Conservation (phyloP, 2,329 filamentous ascomycete species). For the Myriangium duriaei region DNA sequence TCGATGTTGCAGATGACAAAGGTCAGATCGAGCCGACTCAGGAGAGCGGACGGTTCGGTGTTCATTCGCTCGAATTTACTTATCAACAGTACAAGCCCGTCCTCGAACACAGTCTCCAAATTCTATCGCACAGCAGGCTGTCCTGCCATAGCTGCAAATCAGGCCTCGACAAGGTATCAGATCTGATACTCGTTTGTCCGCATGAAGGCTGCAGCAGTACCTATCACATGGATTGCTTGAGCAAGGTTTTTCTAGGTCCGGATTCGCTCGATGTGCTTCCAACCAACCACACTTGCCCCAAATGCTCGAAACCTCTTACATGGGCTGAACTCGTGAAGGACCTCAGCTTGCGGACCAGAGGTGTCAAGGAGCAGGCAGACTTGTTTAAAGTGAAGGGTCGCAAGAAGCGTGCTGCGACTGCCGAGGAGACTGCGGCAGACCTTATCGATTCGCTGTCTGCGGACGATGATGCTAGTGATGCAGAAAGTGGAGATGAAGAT, state of each 20-base stretch:
- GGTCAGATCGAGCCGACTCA: not conserved
- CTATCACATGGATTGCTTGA: slow-evolving; percentile 46
- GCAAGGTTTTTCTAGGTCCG: slow-evolving; percentile 37
- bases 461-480: not conserved
- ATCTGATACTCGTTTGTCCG: slow-evolving; percentile 41
- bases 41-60: slow-evolving; percentile 16
- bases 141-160: slow-evolving; percentile 40
- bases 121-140: slow-evolving; percentile 28
- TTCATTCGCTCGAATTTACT: slow-evolving; percentile 39
- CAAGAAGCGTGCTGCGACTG: slow-evolving; percentile 13
- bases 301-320: slow-evolving; percentile 47
- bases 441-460: slow-evolving; percentile 6
- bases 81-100: slow-evolving; percentile 39
- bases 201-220: slow-evolving; percentile 33
- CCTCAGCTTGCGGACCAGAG: slow-evolving; percentile 60
- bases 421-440: slow-evolving; percentile 2
- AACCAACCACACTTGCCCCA: slow-evolving; percentile 55
- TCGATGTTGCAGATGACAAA: not conserved
- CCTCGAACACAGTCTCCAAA: slow-evolving; percentile 38
- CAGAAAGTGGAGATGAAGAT: slow-evolving; percentile 5
- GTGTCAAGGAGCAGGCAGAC: slow-evolving; percentile 55
- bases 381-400: slow-evolving; percentile 45
- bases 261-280: slow-evolving; percentile 47
- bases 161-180: slow-evolving; percentile 24
- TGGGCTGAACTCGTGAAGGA: slow-evolving; percentile 80